A percentile compares a stretch with the other conserved stretches of the same genome.
phyloP scores from a whole-genome alignment of 2,329 filamentous ascomycete genomes.

The Fusarium verrucosum region DNA sequence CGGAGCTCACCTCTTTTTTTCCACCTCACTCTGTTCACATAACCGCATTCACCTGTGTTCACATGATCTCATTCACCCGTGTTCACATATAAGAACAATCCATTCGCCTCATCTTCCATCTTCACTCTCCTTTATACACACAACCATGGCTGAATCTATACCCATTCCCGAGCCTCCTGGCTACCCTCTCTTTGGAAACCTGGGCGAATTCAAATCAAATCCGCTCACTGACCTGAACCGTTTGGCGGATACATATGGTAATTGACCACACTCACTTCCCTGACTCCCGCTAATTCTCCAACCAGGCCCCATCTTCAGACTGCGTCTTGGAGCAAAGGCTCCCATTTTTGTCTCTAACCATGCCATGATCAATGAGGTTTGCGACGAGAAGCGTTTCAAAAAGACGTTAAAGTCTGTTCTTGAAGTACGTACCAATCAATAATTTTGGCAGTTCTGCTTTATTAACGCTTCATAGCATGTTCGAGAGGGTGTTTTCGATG shows the following conservation, averaged over 20 bases:
- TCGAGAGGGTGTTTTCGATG: slow-evolving; percentile 69
- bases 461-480: slow-evolving; percentile 53
- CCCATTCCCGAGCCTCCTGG: slow-evolving; percentile 72
- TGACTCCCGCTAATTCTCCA: slow-evolving; percentile 5
- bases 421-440: slow-evolving; percentile 40
- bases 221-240: slow-evolving; percentile 64
- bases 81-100: not conserved
- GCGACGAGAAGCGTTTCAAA: slow-evolving; percentile 71
- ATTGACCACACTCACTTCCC: not conserved
- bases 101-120: not conserved
- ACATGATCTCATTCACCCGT: not conserved
- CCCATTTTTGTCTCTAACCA: slow-evolving; percentile 61
- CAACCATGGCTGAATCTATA: slow-evolving; percentile 48
- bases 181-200: slow-evolving; percentile 72
- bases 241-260: slow-evolving; percentile 73
- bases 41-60: slow-evolving; percentile 2
- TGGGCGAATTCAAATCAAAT: slow-evolving; percentile 69
- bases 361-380: slow-evolving; percentile 69
- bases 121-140: not conserved
- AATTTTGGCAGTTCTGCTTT: not conserved
- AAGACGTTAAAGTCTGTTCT: slow-evolving; percentile 65
- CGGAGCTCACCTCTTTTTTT: not conserved
- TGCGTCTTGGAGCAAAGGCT: slow-evolving; percentile 25
- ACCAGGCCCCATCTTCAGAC: slow-evolving; percentile 37
- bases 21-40: not conserved